Percentiles rank a stretch among this genome's conserved stretches.
Conservation (phyloP, 345 rosid species). For the Camelina sativa region DNA sequence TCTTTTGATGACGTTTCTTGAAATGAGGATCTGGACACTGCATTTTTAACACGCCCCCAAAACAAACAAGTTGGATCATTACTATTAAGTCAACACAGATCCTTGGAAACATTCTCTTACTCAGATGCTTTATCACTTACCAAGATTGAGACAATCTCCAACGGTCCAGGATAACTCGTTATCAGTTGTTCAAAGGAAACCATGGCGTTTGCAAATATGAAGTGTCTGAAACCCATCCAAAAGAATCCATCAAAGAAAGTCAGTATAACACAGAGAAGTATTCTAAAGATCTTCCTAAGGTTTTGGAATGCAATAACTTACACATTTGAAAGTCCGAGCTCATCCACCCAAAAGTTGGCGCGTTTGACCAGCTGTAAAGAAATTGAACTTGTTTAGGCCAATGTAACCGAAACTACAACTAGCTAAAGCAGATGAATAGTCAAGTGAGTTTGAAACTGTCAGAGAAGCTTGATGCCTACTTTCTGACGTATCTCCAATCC, state of each 20-base stretch:
- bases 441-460: conserved; percentile 41
- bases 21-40: conserved; percentile 99
- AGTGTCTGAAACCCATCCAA: conserved; percentile 63
- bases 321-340: conserved; percentile 74
- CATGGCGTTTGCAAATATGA: conserved; percentile 80
- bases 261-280: background rate
- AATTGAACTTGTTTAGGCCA: conserved; percentile 23
- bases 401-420: conserved; percentile 30
- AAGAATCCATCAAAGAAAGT: conserved; percentile 30
- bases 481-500: conserved; percentile 87
- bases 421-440: conserved; percentile 42
- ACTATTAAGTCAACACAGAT: background rate
- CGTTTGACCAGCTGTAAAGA: conserved; percentile 76
- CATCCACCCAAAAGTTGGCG: conserved; percentile 80
- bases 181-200: conserved; percentile 71
- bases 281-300: background rate
- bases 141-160: conserved; percentile 82
- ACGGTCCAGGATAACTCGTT: conserved; percentile 75
- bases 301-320: conserved; percentile 43
- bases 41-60: conserved; percentile 23
- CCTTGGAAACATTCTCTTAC: background rate
- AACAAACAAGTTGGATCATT: conserved; percentile 22
- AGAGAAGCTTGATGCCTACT: conserved; percentile 56
- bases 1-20: conserved; percentile 90
- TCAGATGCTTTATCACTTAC: conserved; percentile 47